Conservation (phyloP, 1,284 basidiomycete species). For the Malassezia restricta region DNA sequence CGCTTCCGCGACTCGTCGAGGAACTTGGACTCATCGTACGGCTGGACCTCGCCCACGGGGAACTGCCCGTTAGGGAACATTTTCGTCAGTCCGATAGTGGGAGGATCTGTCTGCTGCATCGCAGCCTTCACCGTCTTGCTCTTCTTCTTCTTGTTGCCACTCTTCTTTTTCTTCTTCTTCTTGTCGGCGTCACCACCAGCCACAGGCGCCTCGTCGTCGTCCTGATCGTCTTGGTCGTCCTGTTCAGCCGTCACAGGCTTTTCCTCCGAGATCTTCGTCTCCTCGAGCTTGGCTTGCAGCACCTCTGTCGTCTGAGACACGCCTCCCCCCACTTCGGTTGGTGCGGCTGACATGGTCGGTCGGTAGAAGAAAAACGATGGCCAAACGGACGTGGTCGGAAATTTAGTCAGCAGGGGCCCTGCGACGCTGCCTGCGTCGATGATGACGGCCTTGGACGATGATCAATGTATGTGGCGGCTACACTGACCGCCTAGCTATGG, state of each 20-base stretch:
- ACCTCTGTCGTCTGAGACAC: neutral
- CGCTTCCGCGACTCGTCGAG: slow-evolving; percentile 58
- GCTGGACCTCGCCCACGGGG: slow-evolving; percentile 81
- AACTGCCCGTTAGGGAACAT: slow-evolving; percentile 74
- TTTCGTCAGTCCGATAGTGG: slow-evolving; percentile 77
- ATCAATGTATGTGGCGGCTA: slow-evolving; percentile 15
- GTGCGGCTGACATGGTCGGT: slow-evolving; percentile 3
- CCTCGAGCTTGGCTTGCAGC: slow-evolving; percentile 4
- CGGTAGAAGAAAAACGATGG: neutral
- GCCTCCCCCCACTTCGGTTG: neutral
- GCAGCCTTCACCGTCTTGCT: slow-evolving; percentile 26
- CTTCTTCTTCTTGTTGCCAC: slow-evolving; percentile 33
- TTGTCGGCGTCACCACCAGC: slow-evolving; percentile 48
- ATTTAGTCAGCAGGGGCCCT: neutral
- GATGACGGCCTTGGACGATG: slow-evolving; percentile 2
- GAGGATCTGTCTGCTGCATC: slow-evolving; percentile 68
- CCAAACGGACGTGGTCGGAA: neutral
- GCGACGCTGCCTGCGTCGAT: no score
- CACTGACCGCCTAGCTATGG: slow-evolving; percentile 28
- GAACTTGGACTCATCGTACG: slow-evolving; percentile 55
- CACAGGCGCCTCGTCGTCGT: slow-evolving; percentile 23
- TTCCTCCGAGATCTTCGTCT: slow-evolving; percentile 3
- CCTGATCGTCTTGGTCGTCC: slow-evolving; percentile 28
- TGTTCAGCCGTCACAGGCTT: slow-evolving; percentile 15
- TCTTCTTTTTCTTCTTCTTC: slow-evolving; percentile 71